These are phyloP conservation scores for Psilocybe cubensis DNA, from an alignment of 768 basidiomycete genomes.

Conservation along the genomic window DNA sequence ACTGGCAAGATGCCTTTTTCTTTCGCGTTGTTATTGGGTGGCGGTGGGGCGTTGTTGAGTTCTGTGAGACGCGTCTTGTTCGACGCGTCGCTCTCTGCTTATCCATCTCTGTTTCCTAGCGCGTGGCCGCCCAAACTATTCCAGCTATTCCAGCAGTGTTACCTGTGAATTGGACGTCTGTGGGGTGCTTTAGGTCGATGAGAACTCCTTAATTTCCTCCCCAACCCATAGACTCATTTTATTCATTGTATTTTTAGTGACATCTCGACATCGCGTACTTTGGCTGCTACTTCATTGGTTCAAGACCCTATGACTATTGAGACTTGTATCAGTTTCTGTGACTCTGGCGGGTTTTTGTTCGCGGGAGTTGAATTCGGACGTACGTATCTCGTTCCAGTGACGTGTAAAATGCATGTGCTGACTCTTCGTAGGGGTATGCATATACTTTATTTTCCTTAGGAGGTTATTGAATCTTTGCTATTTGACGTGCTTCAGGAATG, in stretches of 20 bases:
- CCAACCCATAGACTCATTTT: not conserved
- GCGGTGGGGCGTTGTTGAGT: constrained; percentile 7
- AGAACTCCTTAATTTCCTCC: not conserved
- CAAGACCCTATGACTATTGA: constrained; percentile 60
- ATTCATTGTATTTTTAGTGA: constrained; percentile 23
- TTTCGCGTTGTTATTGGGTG: constrained; percentile 2
- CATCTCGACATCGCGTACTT: constrained; percentile 51
- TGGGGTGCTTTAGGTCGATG: constrained; percentile 63
- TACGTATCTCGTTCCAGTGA: constrained; percentile 23
- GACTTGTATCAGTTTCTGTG: constrained; percentile 41
- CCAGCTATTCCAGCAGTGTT: constrained; percentile 36
- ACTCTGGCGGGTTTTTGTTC: constrained; percentile 44
- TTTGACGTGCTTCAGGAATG: constrained; percentile 33
- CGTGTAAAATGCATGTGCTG: not conserved
- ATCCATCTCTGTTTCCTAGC: constrained; percentile 8
- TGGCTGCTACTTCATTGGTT: constrained; percentile 46
- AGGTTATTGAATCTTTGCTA: not conserved
- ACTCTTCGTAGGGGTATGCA: not conserved
- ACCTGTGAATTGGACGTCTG: constrained; percentile 46
- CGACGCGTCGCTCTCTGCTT: not conserved
- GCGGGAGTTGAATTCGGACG: constrained; percentile 70
- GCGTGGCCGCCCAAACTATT: constrained; percentile 21
- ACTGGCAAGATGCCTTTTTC: constrained; percentile 4
- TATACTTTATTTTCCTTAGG: not conserved
- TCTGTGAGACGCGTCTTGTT: constrained; percentile 9